Conservation (phyloP, 148 eudicot species). For the Limonium bicolor region DNA sequence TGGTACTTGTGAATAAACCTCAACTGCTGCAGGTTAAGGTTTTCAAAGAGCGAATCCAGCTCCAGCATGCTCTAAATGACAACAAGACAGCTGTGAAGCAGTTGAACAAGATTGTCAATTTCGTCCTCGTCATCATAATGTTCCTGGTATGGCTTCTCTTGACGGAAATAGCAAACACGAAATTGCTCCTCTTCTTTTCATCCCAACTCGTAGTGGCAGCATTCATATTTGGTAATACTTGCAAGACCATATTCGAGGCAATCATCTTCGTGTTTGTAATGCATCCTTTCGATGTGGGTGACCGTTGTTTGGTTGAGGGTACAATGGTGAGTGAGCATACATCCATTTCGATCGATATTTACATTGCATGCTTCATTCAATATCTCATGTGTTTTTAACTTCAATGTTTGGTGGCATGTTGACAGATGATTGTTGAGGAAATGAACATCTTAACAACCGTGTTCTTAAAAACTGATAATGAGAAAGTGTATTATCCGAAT, state of each 20-base stretch:
- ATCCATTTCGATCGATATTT: not conserved
- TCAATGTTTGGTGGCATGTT: not conserved
- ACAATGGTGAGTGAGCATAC: conserved; percentile 60
- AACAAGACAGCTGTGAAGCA: conserved; percentile 72
- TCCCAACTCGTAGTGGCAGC: conserved; percentile 67
- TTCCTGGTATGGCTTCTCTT: conserved; percentile 50
- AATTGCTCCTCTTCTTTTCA: conserved; percentile 45
- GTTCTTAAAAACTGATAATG: conserved; percentile 40
- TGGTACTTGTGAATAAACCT: no score
- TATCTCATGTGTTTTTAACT: not conserved
- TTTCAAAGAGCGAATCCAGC: conserved; percentile 47
- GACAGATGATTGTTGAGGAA: conserved; percentile 62
- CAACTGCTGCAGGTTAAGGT: conserved; percentile 53
- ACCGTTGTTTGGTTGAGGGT: conserved; percentile 57
- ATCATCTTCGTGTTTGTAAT: conserved; percentile 64
- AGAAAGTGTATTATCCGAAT: conserved; percentile 58
- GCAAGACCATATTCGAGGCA: conserved; percentile 72
- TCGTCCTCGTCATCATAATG: conserved; percentile 23
- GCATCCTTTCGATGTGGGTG: conserved; percentile 81
- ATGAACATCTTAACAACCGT: conserved; percentile 64
- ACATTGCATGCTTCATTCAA: not conserved
- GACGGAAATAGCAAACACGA: conserved; percentile 40
- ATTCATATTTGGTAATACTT: conserved; percentile 62
- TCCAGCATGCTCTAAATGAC: conserved; percentile 72
- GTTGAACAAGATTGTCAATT: conserved; percentile 42